phyloP scores from a whole-genome alignment of 768 basidiomycete species.

The Amanita pseudoporphyria region DNA sequence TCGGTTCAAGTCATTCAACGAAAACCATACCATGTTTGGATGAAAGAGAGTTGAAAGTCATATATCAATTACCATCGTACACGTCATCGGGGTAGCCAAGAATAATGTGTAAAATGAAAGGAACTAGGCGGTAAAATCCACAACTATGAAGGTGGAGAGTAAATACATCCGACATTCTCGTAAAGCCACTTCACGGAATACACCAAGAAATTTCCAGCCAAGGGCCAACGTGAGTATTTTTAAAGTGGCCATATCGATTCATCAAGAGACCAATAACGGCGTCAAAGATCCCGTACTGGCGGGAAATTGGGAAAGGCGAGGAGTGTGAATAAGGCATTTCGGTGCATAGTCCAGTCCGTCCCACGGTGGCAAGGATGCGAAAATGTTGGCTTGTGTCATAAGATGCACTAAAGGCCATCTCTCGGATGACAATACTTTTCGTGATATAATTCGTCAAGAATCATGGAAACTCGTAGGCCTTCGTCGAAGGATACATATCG shows the following conservation, averaged over 20 bases:
- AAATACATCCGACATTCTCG: conserved; percentile 2
- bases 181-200: background rate
- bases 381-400: background rate
- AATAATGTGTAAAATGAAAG: conserved; percentile 1
- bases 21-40: too few relatives aligned
- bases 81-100: conserved; percentile 1
- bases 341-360: conserved; percentile 1
- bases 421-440: background rate
- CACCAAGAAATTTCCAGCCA: background rate
- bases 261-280: background rate
- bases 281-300: conserved; percentile 2
- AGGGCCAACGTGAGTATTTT: background rate
- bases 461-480: conserved; percentile 22
- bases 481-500: conserved; percentile 15
- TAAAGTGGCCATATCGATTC: background rate
- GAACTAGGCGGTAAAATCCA: background rate
- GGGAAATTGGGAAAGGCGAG: background rate
- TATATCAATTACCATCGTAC: background rate
- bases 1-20: background rate
- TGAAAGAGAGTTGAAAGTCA: background rate
- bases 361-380: background rate
- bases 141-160: too few relatives aligned
- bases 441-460: conserved; percentile 28
- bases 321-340: background rate
- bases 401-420: conserved; percentile 2